A percentile compares a stretch with the other conserved stretches of the same genome.
Conservation (phyloP, 148 eudicot genomes). For the Polygonum aviculare region DNA sequence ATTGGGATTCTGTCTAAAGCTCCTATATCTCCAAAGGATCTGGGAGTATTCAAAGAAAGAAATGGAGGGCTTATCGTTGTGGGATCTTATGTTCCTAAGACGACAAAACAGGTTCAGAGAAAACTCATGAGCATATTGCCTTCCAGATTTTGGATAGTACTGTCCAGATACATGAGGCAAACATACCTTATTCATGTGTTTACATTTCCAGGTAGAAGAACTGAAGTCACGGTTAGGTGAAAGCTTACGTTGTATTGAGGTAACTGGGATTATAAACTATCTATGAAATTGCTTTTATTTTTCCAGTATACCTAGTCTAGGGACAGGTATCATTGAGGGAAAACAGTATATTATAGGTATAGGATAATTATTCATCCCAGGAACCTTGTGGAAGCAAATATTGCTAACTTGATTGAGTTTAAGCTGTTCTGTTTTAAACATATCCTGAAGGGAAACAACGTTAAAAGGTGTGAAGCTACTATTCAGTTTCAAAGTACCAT, state of each 20-base stretch:
- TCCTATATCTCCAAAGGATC: slow-evolving; percentile 66
- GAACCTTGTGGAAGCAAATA: not conserved
- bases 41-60: slow-evolving; percentile 48
- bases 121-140: not conserved
- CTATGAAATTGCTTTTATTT: not conserved
- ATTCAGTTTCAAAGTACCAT: not conserved
- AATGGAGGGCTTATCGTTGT: slow-evolving; percentile 90
- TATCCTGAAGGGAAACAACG: not conserved
- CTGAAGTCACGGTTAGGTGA: slow-evolving; percentile 52
- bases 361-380: not conserved
- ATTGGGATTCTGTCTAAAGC: slow-evolving; percentile 72
- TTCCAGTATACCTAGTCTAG: not conserved
- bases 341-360: not conserved
- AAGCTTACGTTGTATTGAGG: slow-evolving; percentile 67
- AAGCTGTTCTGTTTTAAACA: not conserved
- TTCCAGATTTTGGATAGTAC: not conserved
- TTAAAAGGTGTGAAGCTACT: not conserved
- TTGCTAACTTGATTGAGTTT: not conserved
- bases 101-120: slow-evolving; percentile 75
- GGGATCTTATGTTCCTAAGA: slow-evolving; percentile 98
- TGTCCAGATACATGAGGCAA: not conserved
- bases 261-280: slow-evolving; percentile 17
- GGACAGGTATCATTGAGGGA: not conserved
- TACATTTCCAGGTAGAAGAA: slow-evolving; percentile 62
- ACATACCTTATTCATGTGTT: not conserved